Evolutionary conservation across 1,139 yeast genomes (phyloP).

Genomic region (Keqinozyma sinolaborantium): DNA sequence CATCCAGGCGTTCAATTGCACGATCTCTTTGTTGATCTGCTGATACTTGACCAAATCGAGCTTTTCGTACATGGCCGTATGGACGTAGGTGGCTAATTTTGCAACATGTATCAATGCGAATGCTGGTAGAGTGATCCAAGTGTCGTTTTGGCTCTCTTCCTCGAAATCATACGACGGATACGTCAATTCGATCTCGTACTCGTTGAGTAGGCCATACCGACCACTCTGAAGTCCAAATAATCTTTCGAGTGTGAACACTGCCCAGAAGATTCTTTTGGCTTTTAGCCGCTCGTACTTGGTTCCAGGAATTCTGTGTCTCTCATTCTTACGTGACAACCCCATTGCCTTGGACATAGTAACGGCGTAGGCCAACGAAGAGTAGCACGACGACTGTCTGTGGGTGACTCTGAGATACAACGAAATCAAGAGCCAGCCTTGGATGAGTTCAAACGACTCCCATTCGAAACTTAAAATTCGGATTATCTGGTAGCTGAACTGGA

Average conservation of each 20-base stretch:
- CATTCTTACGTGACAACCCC: conserved; percentile 41
- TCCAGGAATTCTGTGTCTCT: conserved; percentile 8
- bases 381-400: conserved; percentile 56
- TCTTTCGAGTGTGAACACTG: conserved; percentile 54
- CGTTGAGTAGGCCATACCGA: conserved; percentile 38
- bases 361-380: conserved; percentile 53
- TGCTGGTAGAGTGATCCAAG: conserved; percentile 53
- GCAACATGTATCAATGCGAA: conserved; percentile 46
- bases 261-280: conserved; percentile 55
- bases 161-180: conserved; percentile 33
- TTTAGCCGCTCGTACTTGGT: conserved; percentile 48
- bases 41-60: conserved; percentile 28
- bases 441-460: conserved; percentile 65
- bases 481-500: conserved; percentile 47
- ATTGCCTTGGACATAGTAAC: conserved; percentile 52
- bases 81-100: conserved; percentile 32
- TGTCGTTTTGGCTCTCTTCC: conserved; percentile 35
- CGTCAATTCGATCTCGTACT: conserved; percentile 24
- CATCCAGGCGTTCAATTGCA: conserved; percentile 29
- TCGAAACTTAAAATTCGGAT: conserved; percentile 53
- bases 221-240: conserved; percentile 56
- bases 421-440: conserved; percentile 60
- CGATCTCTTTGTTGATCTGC: conserved; percentile 32
- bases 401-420: conserved; percentile 51
- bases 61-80: conserved; percentile 24